phyloP scores from a whole-genome alignment of 495 filamentous ascomycete genomes.

The Lasiosphaeria hispida region DNA sequence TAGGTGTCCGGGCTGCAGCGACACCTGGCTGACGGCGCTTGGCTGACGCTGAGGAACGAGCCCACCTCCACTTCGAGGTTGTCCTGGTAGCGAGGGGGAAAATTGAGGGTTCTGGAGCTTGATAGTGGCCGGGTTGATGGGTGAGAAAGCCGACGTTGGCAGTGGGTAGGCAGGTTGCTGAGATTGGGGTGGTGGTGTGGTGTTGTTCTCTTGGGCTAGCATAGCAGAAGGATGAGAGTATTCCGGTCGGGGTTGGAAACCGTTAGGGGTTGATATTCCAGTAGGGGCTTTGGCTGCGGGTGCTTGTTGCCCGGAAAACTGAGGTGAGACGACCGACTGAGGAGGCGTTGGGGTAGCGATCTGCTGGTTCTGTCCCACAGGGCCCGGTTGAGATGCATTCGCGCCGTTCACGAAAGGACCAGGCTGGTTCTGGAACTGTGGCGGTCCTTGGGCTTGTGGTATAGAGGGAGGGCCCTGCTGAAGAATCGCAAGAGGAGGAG shows the following conservation, averaged over 20 bases:
- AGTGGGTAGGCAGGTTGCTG: slow-evolving; percentile 18
- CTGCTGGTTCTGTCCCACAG: no score
- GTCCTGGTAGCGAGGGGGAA: not conserved
- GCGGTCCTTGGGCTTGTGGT: slow-evolving; percentile 2
- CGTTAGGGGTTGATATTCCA: slow-evolving; percentile 9
- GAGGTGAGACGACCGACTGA: not conserved
- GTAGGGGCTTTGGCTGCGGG: not conserved
- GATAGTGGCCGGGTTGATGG: slow-evolving; percentile 16
- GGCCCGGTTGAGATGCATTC: no score
- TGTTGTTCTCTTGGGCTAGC: slow-evolving; percentile 9
- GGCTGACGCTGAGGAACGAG: slow-evolving; percentile 23
- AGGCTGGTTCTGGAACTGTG: not conserved
- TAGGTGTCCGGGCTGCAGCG: slow-evolving; percentile 20
- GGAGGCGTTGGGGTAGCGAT: no score
- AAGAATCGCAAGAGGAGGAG: no score
- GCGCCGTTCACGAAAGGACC: no score
- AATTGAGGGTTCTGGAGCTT: slow-evolving; percentile 14
- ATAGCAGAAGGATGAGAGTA: not conserved
- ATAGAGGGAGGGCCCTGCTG: no score
- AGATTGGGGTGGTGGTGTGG: slow-evolving; percentile 13
- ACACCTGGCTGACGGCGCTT: slow-evolving; percentile 29
- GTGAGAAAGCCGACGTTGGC: slow-evolving; percentile 20
- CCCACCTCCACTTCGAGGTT: not conserved
- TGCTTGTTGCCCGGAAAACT: no score
- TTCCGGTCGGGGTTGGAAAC: slow-evolving; percentile 14